Evolutionary conservation across 129 eudicot species (phyloP), one percentile per base, ranked within the genome.

Genomic region (Solidago caesia): DNA sequence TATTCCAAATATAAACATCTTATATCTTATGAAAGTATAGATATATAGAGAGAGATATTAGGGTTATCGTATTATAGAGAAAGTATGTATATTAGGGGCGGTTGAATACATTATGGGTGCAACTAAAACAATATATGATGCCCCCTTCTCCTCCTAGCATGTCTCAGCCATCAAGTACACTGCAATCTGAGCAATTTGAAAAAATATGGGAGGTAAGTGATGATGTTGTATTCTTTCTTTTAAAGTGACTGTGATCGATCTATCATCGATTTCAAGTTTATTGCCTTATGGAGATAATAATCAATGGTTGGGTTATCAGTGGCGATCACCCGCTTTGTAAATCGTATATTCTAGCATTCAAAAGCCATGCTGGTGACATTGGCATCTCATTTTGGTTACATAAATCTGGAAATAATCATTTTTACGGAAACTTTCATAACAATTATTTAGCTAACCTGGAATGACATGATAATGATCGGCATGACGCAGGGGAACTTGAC

Each of bases 191-290:
- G 39, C 39, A 88, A 85, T 75, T 77, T 77, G 78, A 84, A 2
- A 89, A 85, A 86, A 85, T 86, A 16, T 91, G 97, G 92, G 92
- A 91, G 92, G 96, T 91, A 76, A 86, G 64, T 73, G 39, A 33
- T 33, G 45, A 73, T 9, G 44, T 16, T 43, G 65, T 41, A 39
- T 8, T 46, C 51, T 46, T 9, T 1, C 10, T 71, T 16, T 71
- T 55, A 13, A 46, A 53, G n/a, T 15, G 8, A 55, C 4, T 71
- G 43, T 55, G 41, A 16, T 71, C 43, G 41, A 16, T 71, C 43
- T 51, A n/a, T 33, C 49, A 51, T 10, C 48, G 60, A 68, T 6
- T 29, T 49, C 47, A 33, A 51, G 48, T 29, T 63, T 14, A 9
- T 63, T 8, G 68, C 39, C 45, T 10, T 39, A 47, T 21, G 45